Conservation (phyloP, 164 flowering plant species). For the Aristolochia contorta region DNA sequence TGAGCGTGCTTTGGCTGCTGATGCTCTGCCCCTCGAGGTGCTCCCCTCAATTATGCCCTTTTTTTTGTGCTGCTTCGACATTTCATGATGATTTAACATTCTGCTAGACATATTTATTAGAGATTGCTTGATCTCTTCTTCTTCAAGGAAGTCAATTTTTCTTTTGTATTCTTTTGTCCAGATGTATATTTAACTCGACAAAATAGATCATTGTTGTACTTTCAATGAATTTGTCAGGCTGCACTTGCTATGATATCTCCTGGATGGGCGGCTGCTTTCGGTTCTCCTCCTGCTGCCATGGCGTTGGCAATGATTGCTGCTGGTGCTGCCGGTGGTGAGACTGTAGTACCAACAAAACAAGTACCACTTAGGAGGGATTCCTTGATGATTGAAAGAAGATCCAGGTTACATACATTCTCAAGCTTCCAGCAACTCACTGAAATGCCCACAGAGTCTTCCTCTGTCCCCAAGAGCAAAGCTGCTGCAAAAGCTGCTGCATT, state of each 20-base stretch:
- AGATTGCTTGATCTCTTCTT: neutral
- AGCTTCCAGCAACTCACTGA: slow-evolving; percentile 84
- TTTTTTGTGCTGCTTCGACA: neutral
- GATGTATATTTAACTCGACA: too few species aligned
- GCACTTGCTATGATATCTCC: slow-evolving; percentile 95
- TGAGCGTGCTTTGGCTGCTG: slow-evolving; percentile 97
- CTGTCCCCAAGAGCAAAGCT: slow-evolving; percentile 79
- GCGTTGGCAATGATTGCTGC: slow-evolving; percentile 99
- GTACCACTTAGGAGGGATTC: slow-evolving; percentile 70
- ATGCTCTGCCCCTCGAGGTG: slow-evolving; percentile 94
- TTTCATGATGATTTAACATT: neutral
- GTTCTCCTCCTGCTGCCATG: slow-evolving; percentile 99
- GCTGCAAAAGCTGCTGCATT: slow-evolving; percentile 98
- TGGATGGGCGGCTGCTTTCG: slow-evolving; percentile 99
- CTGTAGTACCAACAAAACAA: slow-evolving; percentile 43
- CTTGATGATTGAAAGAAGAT: slow-evolving; percentile 65
- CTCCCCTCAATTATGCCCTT: slow-evolving; percentile 5
- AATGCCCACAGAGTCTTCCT: slow-evolving; percentile 35
- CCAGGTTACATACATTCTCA: slow-evolving; percentile 77
- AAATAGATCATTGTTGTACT: too few species aligned
- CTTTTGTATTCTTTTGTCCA: neutral
- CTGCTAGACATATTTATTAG: neutral
- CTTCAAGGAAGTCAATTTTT: neutral
- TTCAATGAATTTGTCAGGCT: slow-evolving; percentile 44
- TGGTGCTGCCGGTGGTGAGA: slow-evolving; percentile 93